Conservation (phyloP, 768 basidiomycete genomes). For the Chiua virens region DNA sequence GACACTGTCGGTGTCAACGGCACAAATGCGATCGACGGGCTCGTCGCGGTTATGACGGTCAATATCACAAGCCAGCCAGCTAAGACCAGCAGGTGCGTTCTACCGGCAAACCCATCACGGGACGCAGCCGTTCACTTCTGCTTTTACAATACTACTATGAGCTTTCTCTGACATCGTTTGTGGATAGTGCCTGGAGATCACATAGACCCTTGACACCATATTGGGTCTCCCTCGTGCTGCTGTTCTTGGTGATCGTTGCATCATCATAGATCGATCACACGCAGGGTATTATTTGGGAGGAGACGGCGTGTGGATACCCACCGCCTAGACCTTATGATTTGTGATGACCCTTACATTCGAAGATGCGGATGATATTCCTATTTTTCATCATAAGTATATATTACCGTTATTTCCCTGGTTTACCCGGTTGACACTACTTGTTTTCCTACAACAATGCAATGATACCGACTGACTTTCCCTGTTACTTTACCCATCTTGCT, state of each 20-base stretch:
- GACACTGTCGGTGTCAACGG: conserved; percentile 48
- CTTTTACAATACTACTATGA: background rate
- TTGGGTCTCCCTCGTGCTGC: conserved; percentile 18
- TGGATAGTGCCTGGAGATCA: conserved; percentile 15
- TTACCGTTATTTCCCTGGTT: too few relatives aligned
- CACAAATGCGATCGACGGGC: conserved; percentile 75
- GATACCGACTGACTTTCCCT: too few relatives aligned
- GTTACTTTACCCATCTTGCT: too few relatives aligned
- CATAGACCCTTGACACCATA: conserved; percentile 1
- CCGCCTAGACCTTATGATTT: too few relatives aligned
- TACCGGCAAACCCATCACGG: background rate
- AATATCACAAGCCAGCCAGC: conserved; percentile 50
- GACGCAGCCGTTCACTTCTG: background rate
- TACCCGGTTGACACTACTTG: too few relatives aligned
- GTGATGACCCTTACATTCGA: too few relatives aligned
- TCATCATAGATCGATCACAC: conserved; percentile 9
- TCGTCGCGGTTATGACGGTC: conserved; percentile 78
- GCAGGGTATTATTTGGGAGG: too few relatives aligned
- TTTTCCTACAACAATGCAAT: too few relatives aligned
- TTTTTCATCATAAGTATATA: too few relatives aligned
- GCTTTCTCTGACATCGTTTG: background rate
- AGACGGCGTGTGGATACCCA: too few relatives aligned
- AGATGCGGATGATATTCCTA: too few relatives aligned
- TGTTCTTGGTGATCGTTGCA: conserved; percentile 8
- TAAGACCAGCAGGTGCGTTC: conserved; percentile 22